Conservation (phyloP, 257 asterid genomes). For the Thymus mandschuricus region DNA sequence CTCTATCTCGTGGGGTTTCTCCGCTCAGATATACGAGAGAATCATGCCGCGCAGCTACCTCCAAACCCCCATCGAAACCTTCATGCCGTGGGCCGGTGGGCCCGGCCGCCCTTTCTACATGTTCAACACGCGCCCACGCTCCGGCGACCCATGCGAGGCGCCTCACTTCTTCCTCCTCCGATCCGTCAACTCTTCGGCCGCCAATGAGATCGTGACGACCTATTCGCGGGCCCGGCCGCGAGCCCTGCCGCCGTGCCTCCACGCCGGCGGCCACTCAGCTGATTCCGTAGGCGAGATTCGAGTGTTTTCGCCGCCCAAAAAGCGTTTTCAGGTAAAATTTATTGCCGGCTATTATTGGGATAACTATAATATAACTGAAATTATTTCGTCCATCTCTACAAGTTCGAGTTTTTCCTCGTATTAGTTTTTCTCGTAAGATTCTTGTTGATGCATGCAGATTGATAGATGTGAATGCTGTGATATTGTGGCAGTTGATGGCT, state of each 20-base stretch:
- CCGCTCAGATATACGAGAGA: constrained; percentile 54
- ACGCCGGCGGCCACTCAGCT: constrained; percentile 51
- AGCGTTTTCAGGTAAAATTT: constrained; percentile 42
- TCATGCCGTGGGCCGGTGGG: constrained; percentile 41
- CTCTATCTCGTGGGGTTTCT: constrained; percentile 59
- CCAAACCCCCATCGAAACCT: constrained; percentile 53
- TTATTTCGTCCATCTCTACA: no score
- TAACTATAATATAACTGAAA: no score
- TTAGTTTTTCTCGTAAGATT: no score
- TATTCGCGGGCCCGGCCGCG: constrained; percentile 42
- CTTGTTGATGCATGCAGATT: constrained; percentile 29
- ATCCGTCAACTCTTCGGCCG: constrained; percentile 23
- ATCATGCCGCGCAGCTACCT: constrained; percentile 53
- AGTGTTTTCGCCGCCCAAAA: constrained; percentile 33
- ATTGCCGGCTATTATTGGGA: no score
- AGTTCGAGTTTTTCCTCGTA: no score
- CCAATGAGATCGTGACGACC: constrained; percentile 28
- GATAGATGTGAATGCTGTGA: constrained; percentile 69
- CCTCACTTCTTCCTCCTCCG: constrained; percentile 55
- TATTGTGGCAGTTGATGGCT: constrained; percentile 25
- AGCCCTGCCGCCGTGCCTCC: constrained; percentile 35
- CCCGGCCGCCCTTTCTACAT: constrained; percentile 45
- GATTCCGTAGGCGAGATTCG: constrained; percentile 34
- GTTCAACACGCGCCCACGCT: constrained; percentile 50
- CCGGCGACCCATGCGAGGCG: constrained; percentile 47